phyloP scores from a whole-genome alignment of 192 early-diverging fungal species.

The Geranomyces michiganensis region DNA sequence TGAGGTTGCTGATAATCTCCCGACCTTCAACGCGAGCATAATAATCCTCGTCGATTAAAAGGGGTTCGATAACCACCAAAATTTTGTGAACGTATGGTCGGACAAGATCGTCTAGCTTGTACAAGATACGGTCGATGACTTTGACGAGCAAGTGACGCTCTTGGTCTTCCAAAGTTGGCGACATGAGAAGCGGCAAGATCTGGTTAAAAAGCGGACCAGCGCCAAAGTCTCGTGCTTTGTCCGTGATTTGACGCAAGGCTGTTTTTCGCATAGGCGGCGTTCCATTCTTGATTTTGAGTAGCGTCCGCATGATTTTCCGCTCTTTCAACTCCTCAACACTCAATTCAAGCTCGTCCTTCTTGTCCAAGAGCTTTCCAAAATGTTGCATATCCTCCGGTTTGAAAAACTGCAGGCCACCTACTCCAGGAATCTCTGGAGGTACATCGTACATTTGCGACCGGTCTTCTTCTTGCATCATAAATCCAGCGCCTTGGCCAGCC shows the following conservation, averaged over 20 bases:
- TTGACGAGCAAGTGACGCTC: conserved; percentile 98
- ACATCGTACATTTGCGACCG: conserved; percentile 59
- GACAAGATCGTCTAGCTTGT: conserved; percentile 94
- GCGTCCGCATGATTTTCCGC: conserved; percentile 91
- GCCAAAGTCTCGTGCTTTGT: conserved; percentile 94
- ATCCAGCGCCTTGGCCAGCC: conserved; percentile 68
- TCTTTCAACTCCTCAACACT: conserved; percentile 89
- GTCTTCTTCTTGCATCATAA: conserved; percentile 85
- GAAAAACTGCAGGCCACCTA: conserved; percentile 84
- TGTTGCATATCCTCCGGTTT: conserved; percentile 97
- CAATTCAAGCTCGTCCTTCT: conserved; percentile 78
- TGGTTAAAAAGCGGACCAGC: conserved; percentile 94
- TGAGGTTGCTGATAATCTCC: conserved; percentile 96
- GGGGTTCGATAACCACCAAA: conserved; percentile 96
- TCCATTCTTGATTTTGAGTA: conserved; percentile 99
- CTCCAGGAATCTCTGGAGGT: conserved; percentile 86
- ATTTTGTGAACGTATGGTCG: conserved; percentile 98
- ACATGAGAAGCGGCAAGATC: conserved; percentile 94
- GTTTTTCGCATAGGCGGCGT: conserved; percentile 91
- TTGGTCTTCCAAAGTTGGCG: conserved; percentile 96
- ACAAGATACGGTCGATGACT: conserved; percentile 94
- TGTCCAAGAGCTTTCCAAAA: conserved; percentile 86
- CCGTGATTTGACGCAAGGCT: conserved; percentile 92
- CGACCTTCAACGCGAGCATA: conserved; percentile 96
- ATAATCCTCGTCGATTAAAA: conserved; percentile 97